Base-by-base conservation (phyloP, 495 filamentous ascomycete species). In the Penicilliopsis zonata region DNA sequence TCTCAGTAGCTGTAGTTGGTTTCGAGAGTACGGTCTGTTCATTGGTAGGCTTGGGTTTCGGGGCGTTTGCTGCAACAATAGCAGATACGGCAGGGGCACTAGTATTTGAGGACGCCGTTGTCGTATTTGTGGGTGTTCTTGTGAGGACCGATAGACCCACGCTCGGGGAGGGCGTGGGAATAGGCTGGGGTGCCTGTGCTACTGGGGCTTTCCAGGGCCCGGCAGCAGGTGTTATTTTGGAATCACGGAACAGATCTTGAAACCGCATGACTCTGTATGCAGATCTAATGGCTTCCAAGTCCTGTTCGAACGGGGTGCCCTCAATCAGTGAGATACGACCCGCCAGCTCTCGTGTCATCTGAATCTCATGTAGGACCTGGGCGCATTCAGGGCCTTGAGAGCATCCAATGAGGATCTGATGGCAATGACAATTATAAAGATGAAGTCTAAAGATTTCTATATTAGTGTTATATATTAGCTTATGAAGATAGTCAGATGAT, bases 391-490 rank as follows among this genome's bases (percentile, higher is more conserved):
- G 70, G 51, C 86, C 80, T 38, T 83, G 78, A 13, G 79, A 80
- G 38, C 84, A 78, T 9, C 84, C 86, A 27, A 94, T 61, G 29
- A 87, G 58, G 25, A 92, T 76, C 38, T 86, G 82, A 43, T 79
- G 80, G 55, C 85, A 92, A 50, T 85, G 81, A 45, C 65, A 70
- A 43, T 87, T 70, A 57, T 73, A 65, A 29, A 76, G 46, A 51
- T 74, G 62, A 16, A 76, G 50, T 70, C 72, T 75, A 62, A 69
- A 83, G 41, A 57, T 74, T 62, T 86, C 85, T 87, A 56, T n/a
- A n/a, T n/a, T n/a, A n/a, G n/a, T n/a, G n/a, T n/a, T n/a, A n/a
- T n/a, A n/a, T n/a, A n/a, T n/a, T n/a, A n/a, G n/a, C n/a, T n/a
- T n/a, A 9, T 35, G 19, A 26, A 28, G 20, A 30, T 10, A n/a